phyloP scores from a whole-genome alignment of 768 basidiomycete genomes.

The Rhodocollybia butyracea region DNA sequence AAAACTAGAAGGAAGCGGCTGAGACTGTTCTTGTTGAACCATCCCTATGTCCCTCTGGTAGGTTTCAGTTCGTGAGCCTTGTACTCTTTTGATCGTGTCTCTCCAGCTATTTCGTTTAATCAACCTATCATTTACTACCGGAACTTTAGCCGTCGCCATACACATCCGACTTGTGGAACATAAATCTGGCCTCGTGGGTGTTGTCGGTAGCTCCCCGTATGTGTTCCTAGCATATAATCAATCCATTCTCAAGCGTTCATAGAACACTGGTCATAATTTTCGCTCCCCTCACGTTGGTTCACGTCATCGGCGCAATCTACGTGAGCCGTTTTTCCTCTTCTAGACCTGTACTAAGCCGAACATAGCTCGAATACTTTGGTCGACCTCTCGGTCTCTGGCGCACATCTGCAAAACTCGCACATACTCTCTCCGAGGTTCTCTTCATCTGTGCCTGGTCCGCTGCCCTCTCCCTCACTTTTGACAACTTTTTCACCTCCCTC shows the following conservation, averaged over 20 bases:
- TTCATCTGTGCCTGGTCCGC: constrained; percentile 96
- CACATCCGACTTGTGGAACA: constrained; percentile 63
- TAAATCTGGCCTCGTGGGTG: constrained; percentile 52
- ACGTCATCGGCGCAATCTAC: constrained; percentile 85
- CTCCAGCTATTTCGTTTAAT: constrained; percentile 76
- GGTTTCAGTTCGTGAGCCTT: constrained; percentile 18
- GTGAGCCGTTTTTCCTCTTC: constrained; percentile 39
- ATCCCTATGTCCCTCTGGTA: constrained; percentile 79
- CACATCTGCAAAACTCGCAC: constrained; percentile 80
- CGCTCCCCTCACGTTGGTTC: constrained; percentile 75
- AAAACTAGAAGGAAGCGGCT: constrained; percentile 42
- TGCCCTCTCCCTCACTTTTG: constrained; percentile 81
- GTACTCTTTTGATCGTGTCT: constrained; percentile 4
- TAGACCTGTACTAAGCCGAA: constrained; percentile 8
- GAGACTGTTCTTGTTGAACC: constrained; percentile 66
- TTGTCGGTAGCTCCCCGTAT: constrained; percentile 80
- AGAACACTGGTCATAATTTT: constrained; percentile 86
- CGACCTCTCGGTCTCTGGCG: constrained; percentile 90
- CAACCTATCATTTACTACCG: constrained; percentile 79
- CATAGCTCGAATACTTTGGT: constrained; percentile 88
- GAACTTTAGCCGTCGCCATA: constrained; percentile 77
- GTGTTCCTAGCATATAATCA: constrained; percentile 22
- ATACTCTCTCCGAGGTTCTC: constrained; percentile 84
- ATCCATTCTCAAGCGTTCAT: not conserved
- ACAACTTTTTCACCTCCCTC: constrained; percentile 87